A percentile compares a stretch with the other conserved stretches of the same genome.
phyloP scores from a whole-genome alignment of 1,139 yeast species.

The Candida dubliniensis region DNA sequence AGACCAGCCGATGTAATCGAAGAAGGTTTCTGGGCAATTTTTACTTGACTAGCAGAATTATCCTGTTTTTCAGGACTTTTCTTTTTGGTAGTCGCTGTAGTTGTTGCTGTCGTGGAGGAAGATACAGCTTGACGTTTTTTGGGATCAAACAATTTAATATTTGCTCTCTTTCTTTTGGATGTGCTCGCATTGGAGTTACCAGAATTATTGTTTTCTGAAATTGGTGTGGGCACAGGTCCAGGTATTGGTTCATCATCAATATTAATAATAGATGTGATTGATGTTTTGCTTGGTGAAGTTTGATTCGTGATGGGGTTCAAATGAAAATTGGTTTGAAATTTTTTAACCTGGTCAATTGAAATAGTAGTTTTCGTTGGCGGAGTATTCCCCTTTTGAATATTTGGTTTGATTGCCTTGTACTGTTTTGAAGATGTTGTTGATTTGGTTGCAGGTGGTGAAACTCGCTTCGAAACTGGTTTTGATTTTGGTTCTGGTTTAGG shows the following conservation, averaged over 20 bases:
- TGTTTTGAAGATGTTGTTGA: conserved; percentile 3
- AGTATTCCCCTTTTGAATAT: background rate
- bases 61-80: background rate
- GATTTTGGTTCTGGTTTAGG: conserved; percentile 11
- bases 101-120: conserved; percentile 2
- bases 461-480: conserved; percentile 11
- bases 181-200: conserved; percentile 1
- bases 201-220: conserved; percentile 10
- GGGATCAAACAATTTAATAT: conserved; percentile 1
- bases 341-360: conserved; percentile 26
- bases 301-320: conserved; percentile 9
- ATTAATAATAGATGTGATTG: conserved; percentile 40
- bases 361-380: conserved; percentile 5
- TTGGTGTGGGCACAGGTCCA: conserved; percentile 5
- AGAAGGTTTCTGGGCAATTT: background rate
- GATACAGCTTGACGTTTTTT: conserved; percentile 11
- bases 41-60: background rate
- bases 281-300: conserved; percentile 26
- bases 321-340: conserved; percentile 35
- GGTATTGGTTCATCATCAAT: conserved; percentile 27
- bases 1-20: conserved; percentile 9
- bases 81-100: conserved; percentile 1
- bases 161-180: conserved; percentile 14
- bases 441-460: conserved; percentile 2
- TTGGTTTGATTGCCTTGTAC: background rate